Conservation (phyloP, 768 basidiomycete species). For the Cystobasidium onofrii region DNA sequence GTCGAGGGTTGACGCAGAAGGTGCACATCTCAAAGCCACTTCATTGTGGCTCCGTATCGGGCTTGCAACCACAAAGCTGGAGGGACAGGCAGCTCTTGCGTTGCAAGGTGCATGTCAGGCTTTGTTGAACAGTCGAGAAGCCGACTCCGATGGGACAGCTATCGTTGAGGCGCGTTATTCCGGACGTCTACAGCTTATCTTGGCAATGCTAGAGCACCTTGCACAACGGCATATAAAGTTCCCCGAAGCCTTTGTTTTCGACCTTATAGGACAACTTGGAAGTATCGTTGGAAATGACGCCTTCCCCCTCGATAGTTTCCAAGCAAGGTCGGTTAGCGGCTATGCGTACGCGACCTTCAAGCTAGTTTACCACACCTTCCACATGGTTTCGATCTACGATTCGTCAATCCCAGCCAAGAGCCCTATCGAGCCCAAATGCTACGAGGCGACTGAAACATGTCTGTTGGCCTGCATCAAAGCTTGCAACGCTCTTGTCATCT, state of each 20-base stretch:
- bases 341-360: background rate
- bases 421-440: background rate
- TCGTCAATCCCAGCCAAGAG: background rate
- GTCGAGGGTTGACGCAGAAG: conserved; percentile 49
- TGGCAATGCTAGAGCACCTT: background rate
- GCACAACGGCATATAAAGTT: background rate
- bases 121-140: background rate
- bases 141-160: background rate
- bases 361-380: background rate
- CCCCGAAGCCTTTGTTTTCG: background rate
- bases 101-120: background rate
- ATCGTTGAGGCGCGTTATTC: background rate
- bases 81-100: background rate
- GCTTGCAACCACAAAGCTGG: background rate
- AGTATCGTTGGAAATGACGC: background rate
- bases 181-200: background rate
- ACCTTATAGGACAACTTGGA: background rate
- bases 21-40: conserved; percentile 38
- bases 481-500: background rate
- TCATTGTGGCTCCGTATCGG: background rate
- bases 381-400: background rate
- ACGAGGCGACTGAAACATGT: background rate
- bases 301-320: background rate
- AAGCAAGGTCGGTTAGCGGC: background rate
- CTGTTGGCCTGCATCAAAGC: background rate